Conservation (phyloP, 2,329 filamentous ascomycete species). For the Dichotomopilus funicola region DNA sequence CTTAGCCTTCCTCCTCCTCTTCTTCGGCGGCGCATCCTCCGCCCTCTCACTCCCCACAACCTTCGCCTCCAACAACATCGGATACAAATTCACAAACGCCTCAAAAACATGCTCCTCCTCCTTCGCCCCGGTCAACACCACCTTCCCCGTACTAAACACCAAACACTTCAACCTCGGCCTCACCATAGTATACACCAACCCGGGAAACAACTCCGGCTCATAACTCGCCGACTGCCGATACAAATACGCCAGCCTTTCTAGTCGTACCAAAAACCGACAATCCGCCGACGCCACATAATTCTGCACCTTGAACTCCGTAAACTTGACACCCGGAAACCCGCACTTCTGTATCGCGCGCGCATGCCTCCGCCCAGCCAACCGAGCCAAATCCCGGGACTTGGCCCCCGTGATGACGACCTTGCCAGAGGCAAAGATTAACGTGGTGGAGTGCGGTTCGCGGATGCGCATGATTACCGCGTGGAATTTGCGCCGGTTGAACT, state of each 20-base stretch:
- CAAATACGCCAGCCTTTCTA: conserved; percentile 89
- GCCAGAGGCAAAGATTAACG: conserved; percentile 87
- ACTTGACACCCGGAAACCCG: conserved; percentile 84
- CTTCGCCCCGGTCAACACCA: conserved; percentile 89
- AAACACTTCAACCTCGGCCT: conserved; percentile 92
- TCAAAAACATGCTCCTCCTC: conserved; percentile 90
- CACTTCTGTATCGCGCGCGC: conserved; percentile 97
- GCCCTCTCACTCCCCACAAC: neutral
- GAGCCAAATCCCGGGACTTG: conserved; percentile 89
- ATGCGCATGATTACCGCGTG: conserved; percentile 98
- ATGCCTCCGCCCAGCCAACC: conserved; percentile 87
- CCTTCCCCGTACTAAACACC: conserved; percentile 93
- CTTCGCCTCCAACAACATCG: conserved; percentile 16
- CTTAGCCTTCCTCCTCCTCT: neutral
- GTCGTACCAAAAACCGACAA: conserved; percentile 92
- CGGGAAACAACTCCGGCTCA: conserved; percentile 91
- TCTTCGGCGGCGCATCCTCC: neutral
- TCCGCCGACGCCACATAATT: conserved; percentile 95
- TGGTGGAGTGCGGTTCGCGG: conserved; percentile 91
- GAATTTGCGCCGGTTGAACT: conserved; percentile 83
- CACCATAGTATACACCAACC: conserved; percentile 97
- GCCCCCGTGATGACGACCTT: conserved; percentile 99
- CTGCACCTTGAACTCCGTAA: conserved; percentile 97
- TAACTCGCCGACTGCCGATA: conserved; percentile 58
- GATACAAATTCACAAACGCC: conserved; percentile 48